Evolutionary conservation across 257 asterid genomes (phyloP).

Genomic region (Pogostemon cablin): DNA sequence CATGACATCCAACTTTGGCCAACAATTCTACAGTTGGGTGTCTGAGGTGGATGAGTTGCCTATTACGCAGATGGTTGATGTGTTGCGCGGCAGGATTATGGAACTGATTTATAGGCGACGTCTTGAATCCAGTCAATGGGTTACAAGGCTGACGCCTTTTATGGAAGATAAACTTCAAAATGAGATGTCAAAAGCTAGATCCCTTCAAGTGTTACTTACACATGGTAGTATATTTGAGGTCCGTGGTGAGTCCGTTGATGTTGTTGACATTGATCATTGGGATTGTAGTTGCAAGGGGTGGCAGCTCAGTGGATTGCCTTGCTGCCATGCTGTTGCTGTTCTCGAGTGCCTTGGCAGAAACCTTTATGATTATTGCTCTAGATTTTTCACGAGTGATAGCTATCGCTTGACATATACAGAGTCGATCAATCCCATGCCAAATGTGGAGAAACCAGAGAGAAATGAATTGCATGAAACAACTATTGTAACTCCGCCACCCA

Average conservation of each 20-base stretch:
- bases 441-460: conserved; percentile 71
- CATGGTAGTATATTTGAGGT: conserved; percentile 77
- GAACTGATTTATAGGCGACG: conserved; percentile 76
- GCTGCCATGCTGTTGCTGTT: conserved; percentile 86
- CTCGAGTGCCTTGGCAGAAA: conserved; percentile 59
- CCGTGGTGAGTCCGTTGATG: conserved; percentile 60
- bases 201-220: conserved; percentile 48
- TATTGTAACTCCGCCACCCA: conserved; percentile 90
- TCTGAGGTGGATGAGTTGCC: conserved; percentile 94
- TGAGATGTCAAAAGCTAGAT: conserved; percentile 63
- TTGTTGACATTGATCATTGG: conserved; percentile 77
- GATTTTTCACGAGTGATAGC: conserved; percentile 68
- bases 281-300: conserved; percentile 91
- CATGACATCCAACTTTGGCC: conserved; percentile 91
- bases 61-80: conserved; percentile 96
- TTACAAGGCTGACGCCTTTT: conserved; percentile 68
- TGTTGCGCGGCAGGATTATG: conserved; percentile 91
- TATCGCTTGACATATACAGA: conserved; percentile 71
- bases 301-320: conserved; percentile 92
- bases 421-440: conserved; percentile 89
- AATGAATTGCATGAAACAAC: conserved; percentile 58
- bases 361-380: conserved; percentile 76
- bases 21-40: conserved; percentile 89
- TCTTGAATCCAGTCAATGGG: conserved; percentile 82
- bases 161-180: conserved; percentile 86